Evolutionary conservation across 108 stramenopile genomes (phyloP).

Genomic region (Epithemia pelagica): DNA sequence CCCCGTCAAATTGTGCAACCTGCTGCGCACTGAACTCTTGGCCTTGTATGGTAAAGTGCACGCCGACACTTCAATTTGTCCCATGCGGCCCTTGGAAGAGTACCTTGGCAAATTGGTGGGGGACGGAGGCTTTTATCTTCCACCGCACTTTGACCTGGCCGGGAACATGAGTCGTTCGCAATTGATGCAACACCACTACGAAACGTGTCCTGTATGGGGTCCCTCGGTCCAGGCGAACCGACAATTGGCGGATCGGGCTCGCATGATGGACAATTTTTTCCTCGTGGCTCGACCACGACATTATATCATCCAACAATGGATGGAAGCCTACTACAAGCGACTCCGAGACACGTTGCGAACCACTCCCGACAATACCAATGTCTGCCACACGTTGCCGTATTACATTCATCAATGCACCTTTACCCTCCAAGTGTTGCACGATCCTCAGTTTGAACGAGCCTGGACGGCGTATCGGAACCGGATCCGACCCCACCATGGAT

Average conservation of each 20-base stretch:
- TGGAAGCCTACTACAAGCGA: not conserved
- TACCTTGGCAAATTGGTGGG: not conserved
- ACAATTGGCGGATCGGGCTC: not conserved
- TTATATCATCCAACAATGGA: not conserved
- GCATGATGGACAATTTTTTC: not conserved
- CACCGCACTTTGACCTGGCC: not conserved
- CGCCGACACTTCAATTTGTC: not conserved
- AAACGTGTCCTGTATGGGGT: not conserved
- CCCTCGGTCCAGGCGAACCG: not conserved
- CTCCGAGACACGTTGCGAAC: not conserved
- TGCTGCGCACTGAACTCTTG: not conserved
- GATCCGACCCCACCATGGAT: not conserved
- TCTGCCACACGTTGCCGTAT: not conserved
- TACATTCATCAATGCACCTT: not conserved
- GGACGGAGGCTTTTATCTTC: too few relatives aligned
- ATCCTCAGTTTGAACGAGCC: not conserved
- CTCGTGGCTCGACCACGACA: not conserved
- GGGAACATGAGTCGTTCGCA: not conserved
- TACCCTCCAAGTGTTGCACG: not conserved
- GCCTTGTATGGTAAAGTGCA: not conserved
- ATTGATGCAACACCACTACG: not conserved
- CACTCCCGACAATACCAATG: not conserved
- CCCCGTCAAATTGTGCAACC: not conserved
- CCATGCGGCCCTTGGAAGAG: not conserved
- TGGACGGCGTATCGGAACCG: not conserved